Conservation (phyloP, 768 basidiomycete genomes). For the Rhizopogon roseolus region DNA sequence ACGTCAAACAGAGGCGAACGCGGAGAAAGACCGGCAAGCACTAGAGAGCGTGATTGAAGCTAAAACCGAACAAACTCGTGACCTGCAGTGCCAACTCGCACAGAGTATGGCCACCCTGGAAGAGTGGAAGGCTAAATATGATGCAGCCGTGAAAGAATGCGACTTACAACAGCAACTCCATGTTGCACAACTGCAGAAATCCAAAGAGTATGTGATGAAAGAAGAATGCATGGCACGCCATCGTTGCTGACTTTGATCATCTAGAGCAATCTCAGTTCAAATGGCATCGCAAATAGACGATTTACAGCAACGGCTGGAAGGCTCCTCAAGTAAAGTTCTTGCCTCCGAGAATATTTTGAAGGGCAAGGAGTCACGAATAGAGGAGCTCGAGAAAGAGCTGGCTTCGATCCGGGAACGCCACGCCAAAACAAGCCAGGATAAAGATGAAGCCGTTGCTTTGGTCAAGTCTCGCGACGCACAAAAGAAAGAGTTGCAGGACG, state of each 20-base stretch:
- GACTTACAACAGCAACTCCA: not conserved
- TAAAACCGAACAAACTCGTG: not conserved
- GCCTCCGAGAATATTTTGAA: not conserved
- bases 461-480: not conserved
- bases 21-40: not conserved
- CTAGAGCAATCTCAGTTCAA: not conserved
- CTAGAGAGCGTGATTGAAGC: not conserved
- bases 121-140: not conserved
- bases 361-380: not conserved
- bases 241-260: not conserved
- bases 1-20: not conserved
- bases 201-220: not conserved
- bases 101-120: not conserved
- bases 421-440: not conserved
- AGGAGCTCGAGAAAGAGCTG: not conserved
- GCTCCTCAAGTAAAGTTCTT: no score
- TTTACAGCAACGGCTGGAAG: not conserved
- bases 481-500: not conserved
- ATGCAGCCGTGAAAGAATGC: not conserved
- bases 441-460: not conserved
- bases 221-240: no score
- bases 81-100: not conserved
- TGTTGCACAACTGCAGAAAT: not conserved
- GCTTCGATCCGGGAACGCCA: not conserved
- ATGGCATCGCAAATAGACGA: not conserved